Evolutionary conservation across 1,139 yeast genomes (phyloP).

Genomic region (Spencermartinsiella ligniputridi): DNA sequence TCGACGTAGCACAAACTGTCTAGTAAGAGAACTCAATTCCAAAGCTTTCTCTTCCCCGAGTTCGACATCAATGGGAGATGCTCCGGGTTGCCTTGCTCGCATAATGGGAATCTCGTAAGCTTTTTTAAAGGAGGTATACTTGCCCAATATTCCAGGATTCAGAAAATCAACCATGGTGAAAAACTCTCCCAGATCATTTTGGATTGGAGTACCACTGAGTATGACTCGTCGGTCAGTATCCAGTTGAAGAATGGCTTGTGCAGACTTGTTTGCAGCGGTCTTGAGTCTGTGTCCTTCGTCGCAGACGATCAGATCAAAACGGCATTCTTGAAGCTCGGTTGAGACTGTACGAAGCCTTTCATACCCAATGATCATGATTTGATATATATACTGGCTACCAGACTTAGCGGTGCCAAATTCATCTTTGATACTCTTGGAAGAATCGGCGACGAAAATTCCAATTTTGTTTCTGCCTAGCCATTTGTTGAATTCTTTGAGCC

Average conservation of each 20-base stretch:
- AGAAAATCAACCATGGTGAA: conserved; percentile 75
- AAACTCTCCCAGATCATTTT: conserved; percentile 83
- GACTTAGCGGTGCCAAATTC: conserved; percentile 59
- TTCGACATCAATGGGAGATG: conserved; percentile 47
- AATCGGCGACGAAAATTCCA: conserved; percentile 34
- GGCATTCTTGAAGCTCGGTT: conserved; percentile 47
- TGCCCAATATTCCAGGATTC: conserved; percentile 78
- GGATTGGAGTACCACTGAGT: conserved; percentile 92
- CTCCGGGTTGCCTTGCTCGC: conserved; percentile 67
- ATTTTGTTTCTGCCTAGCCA: conserved; percentile 76
- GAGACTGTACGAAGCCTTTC: conserved; percentile 65
- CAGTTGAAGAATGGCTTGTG: conserved; percentile 56
- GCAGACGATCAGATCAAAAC: conserved; percentile 74
- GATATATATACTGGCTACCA: conserved; percentile 49
- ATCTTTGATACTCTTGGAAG: conserved; percentile 51
- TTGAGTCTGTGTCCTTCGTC: conserved; percentile 95
- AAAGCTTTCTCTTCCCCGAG: conserved; percentile 60
- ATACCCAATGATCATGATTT: conserved; percentile 80
- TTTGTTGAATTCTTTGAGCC: conserved; percentile 84
- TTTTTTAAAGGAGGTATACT: conserved; percentile 57
- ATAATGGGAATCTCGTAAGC: conserved; percentile 67
- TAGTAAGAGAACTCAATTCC: conserved; percentile 59
- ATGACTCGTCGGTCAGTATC: conserved; percentile 56
- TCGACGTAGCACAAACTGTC: conserved; percentile 67
- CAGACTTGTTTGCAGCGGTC: conserved; percentile 55